These are phyloP conservation scores for Pulveroboletus sp. DNA, from an alignment of 768 basidiomycete species.

Conservation along the genomic window DNA sequence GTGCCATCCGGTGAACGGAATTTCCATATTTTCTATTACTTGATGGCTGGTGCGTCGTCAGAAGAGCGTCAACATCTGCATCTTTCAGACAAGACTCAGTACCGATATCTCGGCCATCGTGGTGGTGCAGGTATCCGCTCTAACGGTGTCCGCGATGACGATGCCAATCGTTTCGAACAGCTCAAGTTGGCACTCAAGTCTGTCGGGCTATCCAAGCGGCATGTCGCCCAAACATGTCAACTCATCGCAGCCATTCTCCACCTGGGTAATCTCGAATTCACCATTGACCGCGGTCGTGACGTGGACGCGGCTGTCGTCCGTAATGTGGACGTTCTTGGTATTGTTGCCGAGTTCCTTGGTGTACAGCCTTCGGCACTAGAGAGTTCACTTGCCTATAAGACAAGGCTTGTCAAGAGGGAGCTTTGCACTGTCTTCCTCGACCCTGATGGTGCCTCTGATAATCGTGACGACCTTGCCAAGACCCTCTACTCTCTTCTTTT, in stretches of 20 bases:
- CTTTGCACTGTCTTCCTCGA: conserved; percentile 97
- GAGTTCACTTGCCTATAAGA: conserved; percentile 81
- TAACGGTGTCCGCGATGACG: conserved; percentile 61
- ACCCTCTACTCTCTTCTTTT: conserved; percentile 92
- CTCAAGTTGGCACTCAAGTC: conserved; percentile 92
- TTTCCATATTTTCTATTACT: conserved; percentile 97
- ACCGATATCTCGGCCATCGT: conserved; percentile 82
- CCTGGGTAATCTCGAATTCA: conserved; percentile 93
- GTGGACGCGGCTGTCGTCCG: conserved; percentile 91
- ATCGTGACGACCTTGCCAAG: conserved; percentile 91
- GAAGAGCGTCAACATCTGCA: conserved; percentile 90
- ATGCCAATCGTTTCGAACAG: conserved; percentile 86
- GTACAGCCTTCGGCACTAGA: conserved; percentile 71
- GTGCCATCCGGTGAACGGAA: conserved; percentile 91
- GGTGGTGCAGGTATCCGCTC: conserved; percentile 39
- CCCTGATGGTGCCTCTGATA: conserved; percentile 87
- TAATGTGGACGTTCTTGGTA: conserved; percentile 74
- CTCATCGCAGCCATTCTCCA: conserved; percentile 94
- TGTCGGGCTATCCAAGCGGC: conserved; percentile 88
- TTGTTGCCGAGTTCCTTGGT: conserved; percentile 90
- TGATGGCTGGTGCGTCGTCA: conserved; percentile 81
- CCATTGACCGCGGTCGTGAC: conserved; percentile 73
- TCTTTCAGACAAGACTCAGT: conserved; percentile 73
- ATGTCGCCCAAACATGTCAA: conserved; percentile 94
- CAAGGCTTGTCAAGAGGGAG: conserved; percentile 90